These are phyloP conservation scores for Leccinum obscurum DNA, from an alignment of 768 basidiomycete species.

Conservation along the genomic window DNA sequence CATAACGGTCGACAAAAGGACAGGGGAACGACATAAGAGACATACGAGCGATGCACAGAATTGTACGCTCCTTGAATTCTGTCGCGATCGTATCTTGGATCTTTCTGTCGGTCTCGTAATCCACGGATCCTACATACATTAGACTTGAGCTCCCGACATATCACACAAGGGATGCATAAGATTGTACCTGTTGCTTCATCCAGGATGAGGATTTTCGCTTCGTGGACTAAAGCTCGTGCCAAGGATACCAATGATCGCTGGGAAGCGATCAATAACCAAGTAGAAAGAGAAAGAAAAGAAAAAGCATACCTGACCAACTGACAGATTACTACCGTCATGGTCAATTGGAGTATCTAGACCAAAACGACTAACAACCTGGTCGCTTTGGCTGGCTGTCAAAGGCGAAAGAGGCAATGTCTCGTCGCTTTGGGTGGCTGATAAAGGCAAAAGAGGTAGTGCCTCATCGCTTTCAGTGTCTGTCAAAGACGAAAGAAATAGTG, in stretches of 20 bases:
- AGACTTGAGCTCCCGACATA: neutral
- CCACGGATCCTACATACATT: conserved; percentile 63
- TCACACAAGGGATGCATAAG: neutral
- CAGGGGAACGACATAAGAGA: conserved; percentile 9
- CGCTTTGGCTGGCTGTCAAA: conserved; percentile 38
- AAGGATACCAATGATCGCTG: conserved; percentile 83
- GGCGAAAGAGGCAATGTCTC: conserved; percentile 19
- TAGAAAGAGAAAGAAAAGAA: neutral
- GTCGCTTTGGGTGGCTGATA: conserved; percentile 34
- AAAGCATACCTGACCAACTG: conserved; percentile 51
- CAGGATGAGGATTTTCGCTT: conserved; percentile 80
- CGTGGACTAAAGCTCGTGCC: conserved; percentile 86
- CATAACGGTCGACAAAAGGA: conserved; percentile 3
- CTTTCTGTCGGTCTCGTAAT: conserved; percentile 86
- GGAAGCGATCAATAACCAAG: conserved; percentile 34
- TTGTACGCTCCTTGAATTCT: conserved; percentile 82
- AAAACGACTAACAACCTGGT: conserved; percentile 54
- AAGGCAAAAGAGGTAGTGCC: conserved; percentile 23
- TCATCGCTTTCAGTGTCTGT: conserved; percentile 40
- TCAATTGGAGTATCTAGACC: conserved; percentile 82
- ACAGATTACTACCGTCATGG: conserved; percentile 83
- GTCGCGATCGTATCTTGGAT: conserved; percentile 88
- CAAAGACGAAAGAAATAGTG: conserved; percentile 24
- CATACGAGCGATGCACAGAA: conserved; percentile 86
- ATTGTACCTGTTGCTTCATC: conserved; percentile 81